phyloP scores from a whole-genome alignment of 2,329 filamentous ascomycete species.

The Pseudocercospora musae region DNA sequence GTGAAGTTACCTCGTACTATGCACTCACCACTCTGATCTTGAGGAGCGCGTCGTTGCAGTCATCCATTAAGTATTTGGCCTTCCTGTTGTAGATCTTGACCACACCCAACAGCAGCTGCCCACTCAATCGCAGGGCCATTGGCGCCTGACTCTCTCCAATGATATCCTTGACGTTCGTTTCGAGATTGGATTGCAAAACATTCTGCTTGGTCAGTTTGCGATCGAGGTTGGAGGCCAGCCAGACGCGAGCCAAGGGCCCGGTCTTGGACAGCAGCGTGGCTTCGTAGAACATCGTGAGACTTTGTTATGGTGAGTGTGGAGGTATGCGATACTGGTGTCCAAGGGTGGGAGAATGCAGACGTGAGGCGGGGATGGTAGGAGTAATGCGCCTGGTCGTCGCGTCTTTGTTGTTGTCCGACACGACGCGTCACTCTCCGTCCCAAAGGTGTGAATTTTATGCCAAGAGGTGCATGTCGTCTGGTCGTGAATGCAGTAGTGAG shows the following conservation, averaged over 20 bases:
- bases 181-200: slow-evolving; percentile 89
- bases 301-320: neutral
- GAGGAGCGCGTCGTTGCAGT: slow-evolving; percentile 94
- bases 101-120: slow-evolving; percentile 89
- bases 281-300: slow-evolving; percentile 82
- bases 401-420: neutral
- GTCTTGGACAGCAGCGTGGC: slow-evolving; percentile 95
- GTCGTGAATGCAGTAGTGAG: neutral
- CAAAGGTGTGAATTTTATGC: slow-evolving; percentile 5
- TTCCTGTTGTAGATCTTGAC: slow-evolving; percentile 97
- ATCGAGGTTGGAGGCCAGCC: slow-evolving; percentile 96
- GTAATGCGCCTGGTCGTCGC: slow-evolving; percentile 3
- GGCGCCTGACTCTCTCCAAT: slow-evolving; percentile 90
- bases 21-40: slow-evolving; percentile 92
- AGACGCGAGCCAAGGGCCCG: slow-evolving; percentile 93
- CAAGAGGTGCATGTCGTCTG: slow-evolving; percentile 9
- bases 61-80: slow-evolving; percentile 90
- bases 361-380: slow-evolving; percentile 1
- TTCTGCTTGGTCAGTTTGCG: slow-evolving; percentile 97
- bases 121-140: slow-evolving; percentile 89
- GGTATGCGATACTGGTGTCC: neutral
- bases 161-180: slow-evolving; percentile 91
- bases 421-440: neutral
- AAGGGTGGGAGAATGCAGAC: slow-evolving; percentile 10
- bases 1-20: neutral